These are phyloP conservation scores for Asterophora parasitica DNA, from an alignment of 768 basidiomycete species.

Conservation along the genomic window DNA sequence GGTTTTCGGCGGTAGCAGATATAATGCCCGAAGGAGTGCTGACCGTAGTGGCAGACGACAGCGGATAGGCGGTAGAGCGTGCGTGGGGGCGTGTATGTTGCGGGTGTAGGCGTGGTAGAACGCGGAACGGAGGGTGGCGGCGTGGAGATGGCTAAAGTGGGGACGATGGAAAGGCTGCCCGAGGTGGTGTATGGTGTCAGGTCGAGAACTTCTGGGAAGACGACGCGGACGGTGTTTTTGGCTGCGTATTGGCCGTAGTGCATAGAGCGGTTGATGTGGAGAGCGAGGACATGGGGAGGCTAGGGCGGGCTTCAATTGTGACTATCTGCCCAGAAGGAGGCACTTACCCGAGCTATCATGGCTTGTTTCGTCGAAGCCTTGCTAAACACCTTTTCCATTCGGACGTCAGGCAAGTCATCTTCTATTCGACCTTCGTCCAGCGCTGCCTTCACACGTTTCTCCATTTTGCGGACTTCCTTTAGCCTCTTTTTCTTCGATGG, in stretches of 20 bases:
- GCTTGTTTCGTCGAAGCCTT: slow-evolving; percentile 80
- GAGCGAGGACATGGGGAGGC: slow-evolving; percentile 81
- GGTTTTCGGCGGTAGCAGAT: slow-evolving; percentile 88
- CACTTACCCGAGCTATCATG: slow-evolving; percentile 83
- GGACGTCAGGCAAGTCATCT: slow-evolving; percentile 77
- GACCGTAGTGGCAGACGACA: slow-evolving; percentile 90
- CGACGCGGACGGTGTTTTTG: slow-evolving; percentile 79
- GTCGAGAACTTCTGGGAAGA: slow-evolving; percentile 87
- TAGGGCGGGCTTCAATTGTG: slow-evolving; percentile 24
- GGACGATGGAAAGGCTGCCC: slow-evolving; percentile 66
- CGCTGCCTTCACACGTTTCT: slow-evolving; percentile 53
- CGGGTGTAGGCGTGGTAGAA: slow-evolving; percentile 53
- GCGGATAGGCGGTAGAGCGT: slow-evolving; percentile 84
- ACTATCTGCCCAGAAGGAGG: slow-evolving; percentile 1
- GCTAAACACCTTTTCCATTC: slow-evolving; percentile 72
- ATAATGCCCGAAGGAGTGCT: slow-evolving; percentile 93
- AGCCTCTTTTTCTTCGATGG: slow-evolving; percentile 71
- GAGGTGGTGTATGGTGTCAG: slow-evolving; percentile 85
- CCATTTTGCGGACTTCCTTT: slow-evolving; percentile 66
- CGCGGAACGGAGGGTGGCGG: slow-evolving; percentile 45
- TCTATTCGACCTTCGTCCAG: slow-evolving; percentile 76
- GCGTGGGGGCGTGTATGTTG: slow-evolving; percentile 44
- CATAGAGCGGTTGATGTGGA: slow-evolving; percentile 91
- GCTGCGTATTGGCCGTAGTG: slow-evolving; percentile 70
- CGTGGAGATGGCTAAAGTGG: slow-evolving; percentile 67